Base-by-base conservation (phyloP, 768 basidiomycete genomes). In the Nevesoporus exiguus region DNA sequence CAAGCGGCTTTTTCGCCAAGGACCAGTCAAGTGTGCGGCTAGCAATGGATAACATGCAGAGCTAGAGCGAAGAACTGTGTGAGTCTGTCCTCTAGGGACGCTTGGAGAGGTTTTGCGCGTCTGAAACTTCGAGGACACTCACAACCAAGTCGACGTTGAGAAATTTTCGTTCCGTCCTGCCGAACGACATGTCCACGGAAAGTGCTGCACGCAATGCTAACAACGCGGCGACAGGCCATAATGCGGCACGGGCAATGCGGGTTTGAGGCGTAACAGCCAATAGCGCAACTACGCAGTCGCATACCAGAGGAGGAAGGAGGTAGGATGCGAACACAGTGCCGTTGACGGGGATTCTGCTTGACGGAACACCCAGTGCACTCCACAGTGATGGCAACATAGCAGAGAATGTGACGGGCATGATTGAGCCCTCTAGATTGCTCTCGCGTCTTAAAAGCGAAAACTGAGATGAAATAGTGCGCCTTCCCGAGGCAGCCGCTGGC, bases 161-260 rank as follows among this genome's bases (percentile, higher is more conserved):
- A 17, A 27, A 34, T 43, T 13, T 14, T 15, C 4, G 33, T 42
- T 36, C 33, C 17, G 1, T 0, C 30, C 13, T 27, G 8, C 42
- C 42, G n/a, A 8, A n/a, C 14, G 51, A 52, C 34, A 46, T 39
- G 10, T 52, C 51, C 36, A 52, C 34, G 3, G 51, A 52, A 24
- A 52, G 36, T 15, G 29, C 19, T n/a, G 51, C 43, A 24, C 51
- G 51, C 10, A 45, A 22, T n/a, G 51, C 25, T 24, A 52, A 52
- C 21, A 46, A 22, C 4, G 27, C 36, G 3, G 25, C 10, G 22
- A 52, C 34, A n/a, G 51, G 51, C 34, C 51, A 44, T 5, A 45
- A 14, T 21, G 36, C 51, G 15, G 25, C 43, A 1, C 51, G 51
- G 25, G 11, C 2, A 11, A n/a, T 7, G 15, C 21, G 51, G 10